These are phyloP conservation scores for Cytospora piceae DNA, from an alignment of 2,329 filamentous ascomycete species.

Conservation along the genomic window DNA sequence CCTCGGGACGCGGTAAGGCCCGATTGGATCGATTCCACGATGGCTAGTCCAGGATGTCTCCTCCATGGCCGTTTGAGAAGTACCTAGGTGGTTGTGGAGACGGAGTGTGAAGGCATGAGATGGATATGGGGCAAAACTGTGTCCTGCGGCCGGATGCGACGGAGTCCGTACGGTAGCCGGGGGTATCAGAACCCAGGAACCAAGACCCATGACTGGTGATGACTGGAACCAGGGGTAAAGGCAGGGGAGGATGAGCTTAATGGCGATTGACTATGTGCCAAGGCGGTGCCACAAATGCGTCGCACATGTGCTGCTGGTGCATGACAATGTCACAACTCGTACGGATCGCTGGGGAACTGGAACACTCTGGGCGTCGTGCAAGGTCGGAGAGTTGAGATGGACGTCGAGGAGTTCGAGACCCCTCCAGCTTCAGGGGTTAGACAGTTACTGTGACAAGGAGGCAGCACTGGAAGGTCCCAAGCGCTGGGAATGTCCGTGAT, in stretches of 20 bases:
- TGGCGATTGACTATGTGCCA: constrained; percentile 23
- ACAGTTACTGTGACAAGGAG: not conserved
- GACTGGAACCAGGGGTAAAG: not conserved
- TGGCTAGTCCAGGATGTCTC: not conserved
- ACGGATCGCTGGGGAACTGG: constrained; percentile 29
- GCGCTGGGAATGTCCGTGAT: not conserved
- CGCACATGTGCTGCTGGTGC: not conserved
- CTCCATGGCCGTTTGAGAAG: not conserved
- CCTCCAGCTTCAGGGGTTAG: not conserved
- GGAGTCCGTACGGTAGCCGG: not conserved
- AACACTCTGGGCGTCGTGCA: constrained; percentile 25
- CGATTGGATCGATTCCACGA: too few species aligned
- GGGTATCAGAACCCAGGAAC: not conserved
- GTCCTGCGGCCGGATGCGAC: not conserved
- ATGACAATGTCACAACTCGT: constrained; percentile 24
- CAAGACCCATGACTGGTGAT: not conserved
- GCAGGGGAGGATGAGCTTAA: constrained; percentile 21
- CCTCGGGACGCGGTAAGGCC: not conserved
- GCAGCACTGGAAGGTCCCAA: not conserved
- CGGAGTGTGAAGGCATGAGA: not conserved
- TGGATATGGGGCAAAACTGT: not conserved
- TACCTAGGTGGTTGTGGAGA: not conserved
- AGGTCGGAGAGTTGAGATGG: constrained; percentile 25
- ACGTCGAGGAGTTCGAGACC: not conserved
- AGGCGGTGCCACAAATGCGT: constrained; percentile 3